phyloP scores from a whole-genome alignment of 768 basidiomycete species.

The Panellus pusillus region DNA sequence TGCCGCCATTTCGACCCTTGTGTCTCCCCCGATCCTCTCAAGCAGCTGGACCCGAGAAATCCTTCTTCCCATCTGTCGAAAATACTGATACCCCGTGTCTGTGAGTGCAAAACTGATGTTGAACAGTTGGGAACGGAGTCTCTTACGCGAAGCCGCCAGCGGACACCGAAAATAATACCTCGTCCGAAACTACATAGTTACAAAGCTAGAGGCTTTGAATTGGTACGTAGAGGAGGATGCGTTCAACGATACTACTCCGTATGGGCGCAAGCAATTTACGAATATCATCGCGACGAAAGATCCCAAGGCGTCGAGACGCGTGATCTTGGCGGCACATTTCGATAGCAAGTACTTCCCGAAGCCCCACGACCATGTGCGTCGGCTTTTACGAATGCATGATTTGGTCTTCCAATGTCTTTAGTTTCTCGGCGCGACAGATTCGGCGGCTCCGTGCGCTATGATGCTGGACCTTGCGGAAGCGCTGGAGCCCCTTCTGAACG shows the following conservation, averaged over 20 bases:
- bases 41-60: slow-evolving; percentile 65
- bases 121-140: too few species aligned
- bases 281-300: slow-evolving; percentile 97
- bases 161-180: slow-evolving; percentile 77
- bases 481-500: slow-evolving; percentile 69
- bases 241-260: slow-evolving; percentile 79
- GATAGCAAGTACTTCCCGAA: slow-evolving; percentile 89
- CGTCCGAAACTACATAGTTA: slow-evolving; percentile 80
- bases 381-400: background rate
- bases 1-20: slow-evolving; percentile 50
- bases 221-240: slow-evolving; percentile 90
- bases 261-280: slow-evolving; percentile 75
- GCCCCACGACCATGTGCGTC: slow-evolving; percentile 69
- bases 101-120: slow-evolving; percentile 42
- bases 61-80: slow-evolving; percentile 75
- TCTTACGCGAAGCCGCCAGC: slow-evolving; percentile 36
- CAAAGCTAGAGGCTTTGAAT: slow-evolving; percentile 64
- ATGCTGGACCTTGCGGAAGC: slow-evolving; percentile 90
- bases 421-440: slow-evolving; percentile 98
- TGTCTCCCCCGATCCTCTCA: slow-evolving; percentile 62
- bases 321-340: slow-evolving; percentile 90
- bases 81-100: slow-evolving; percentile 81
- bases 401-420: slow-evolving; percentile 32
- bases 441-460: slow-evolving; percentile 92
- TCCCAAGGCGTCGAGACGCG: slow-evolving; percentile 73